Evolutionary conservation across 139 green algal species (phyloP), one percentile per base, ranked within the genome.

Genomic region (Mychonastes homosphaera): DNA sequence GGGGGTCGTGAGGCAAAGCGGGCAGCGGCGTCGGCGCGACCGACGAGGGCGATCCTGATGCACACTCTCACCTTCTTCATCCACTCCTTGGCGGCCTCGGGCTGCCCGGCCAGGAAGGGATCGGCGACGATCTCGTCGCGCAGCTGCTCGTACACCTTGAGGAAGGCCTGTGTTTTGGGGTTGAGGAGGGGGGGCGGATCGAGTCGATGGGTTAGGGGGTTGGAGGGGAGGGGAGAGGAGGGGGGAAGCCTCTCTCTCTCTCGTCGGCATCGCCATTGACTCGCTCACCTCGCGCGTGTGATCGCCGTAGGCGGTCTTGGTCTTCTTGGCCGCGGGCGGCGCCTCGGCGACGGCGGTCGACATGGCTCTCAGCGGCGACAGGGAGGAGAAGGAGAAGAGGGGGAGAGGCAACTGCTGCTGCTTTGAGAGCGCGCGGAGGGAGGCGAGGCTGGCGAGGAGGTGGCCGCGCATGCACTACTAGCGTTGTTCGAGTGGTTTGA

Each of bases 91-190:
- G 80, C 70, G 29, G 71, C 71, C 26, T 80, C 38, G 26, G 85
- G 76, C 47, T 80, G 82, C 4, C 53, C 67, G 16, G 53, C 64
- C 2, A 87, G 48, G 47, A 85, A 18, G 3, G 58, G 45, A 39
- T 91, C 83, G 26, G 74, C 47, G 3, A 91, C 30, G 2, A 94
- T 67, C 69, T 91, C 84, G 24, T 85, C 78, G 1, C 76, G 56
- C 35, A 94, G 67, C 7, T 50, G 56, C 9, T 81, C 65, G 56
- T 87, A 94, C 6, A 87, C 78, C 16, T 56, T 61, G 3, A 86
- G 39, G 51, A 89, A 89, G 2, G 83, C 78, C 80, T 89, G 78
- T 12, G 32, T 12, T 16, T 4, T 10, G n/a, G 23, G 21, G 27
- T 4, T n/a, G 8, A 19, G 41, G 21, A 32, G 16, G 21, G 19